phyloP scores from a whole-genome alignment of 768 basidiomycete species.

The Nevesoporus exiguus region DNA sequence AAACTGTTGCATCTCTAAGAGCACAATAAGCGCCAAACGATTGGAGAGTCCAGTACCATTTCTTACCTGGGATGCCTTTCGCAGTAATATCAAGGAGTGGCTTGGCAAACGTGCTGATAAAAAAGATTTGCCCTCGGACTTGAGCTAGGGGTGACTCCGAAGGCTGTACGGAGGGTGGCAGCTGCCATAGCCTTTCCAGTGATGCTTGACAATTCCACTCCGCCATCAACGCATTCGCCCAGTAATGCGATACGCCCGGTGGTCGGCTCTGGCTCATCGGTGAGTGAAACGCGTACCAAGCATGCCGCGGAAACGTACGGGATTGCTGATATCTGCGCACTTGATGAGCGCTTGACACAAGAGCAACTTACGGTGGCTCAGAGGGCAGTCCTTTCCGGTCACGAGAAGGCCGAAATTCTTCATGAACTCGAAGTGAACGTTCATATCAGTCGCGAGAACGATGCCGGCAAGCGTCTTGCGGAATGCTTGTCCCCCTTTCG shows the following conservation, averaged over 20 bases:
- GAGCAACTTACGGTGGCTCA: constrained; percentile 56
- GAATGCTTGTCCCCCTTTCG: constrained; percentile 44
- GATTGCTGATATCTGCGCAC: constrained; percentile 98
- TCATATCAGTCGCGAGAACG: constrained; percentile 94
- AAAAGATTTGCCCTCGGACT: constrained; percentile 84
- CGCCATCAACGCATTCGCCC: constrained; percentile 83
- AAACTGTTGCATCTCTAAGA: constrained; percentile 63
- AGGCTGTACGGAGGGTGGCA: constrained; percentile 55
- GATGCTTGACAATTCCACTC: constrained; percentile 91
- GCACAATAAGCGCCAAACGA: constrained; percentile 8
- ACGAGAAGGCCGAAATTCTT: constrained; percentile 52
- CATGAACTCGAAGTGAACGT: constrained; percentile 85
- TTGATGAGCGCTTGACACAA: constrained; percentile 92
- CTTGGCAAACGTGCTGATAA: constrained; percentile 77
- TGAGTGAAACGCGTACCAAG: constrained; percentile 7
- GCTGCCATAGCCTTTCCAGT: constrained; percentile 75
- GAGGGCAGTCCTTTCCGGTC: constrained; percentile 35
- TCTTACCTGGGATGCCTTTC: constrained; percentile 68
- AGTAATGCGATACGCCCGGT: constrained; percentile 85
- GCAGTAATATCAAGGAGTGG: constrained; percentile 80
- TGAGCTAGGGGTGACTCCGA: constrained; percentile 55
- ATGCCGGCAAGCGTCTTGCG: constrained; percentile 75
- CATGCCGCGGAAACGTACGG: constrained; percentile 52
- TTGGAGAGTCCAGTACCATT: background rate
- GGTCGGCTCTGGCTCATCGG: constrained; percentile 70